Evolutionary conservation across 23 red algal genomes (phyloP), one percentile per base, ranked within the genome.

Genomic region (Porphyridium purpureum): DNA sequence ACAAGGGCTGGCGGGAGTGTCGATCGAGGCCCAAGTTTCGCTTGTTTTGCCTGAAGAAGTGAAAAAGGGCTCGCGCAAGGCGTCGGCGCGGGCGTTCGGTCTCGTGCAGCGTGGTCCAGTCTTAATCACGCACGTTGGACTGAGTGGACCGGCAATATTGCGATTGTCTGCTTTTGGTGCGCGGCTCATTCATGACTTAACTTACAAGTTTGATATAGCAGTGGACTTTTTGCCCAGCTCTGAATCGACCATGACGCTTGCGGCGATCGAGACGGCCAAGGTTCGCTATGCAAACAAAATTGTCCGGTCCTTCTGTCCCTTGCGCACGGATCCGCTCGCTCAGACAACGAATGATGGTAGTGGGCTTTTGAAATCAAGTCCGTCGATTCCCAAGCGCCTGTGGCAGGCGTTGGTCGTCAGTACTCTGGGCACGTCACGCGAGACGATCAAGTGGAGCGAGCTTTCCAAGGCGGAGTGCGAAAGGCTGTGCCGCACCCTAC

Each of bases 51-150:
- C 38, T 11, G n/a, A n/a, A n/a, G n/a, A n/a, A n/a, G n/a, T n/a
- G n/a, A n/a, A n/a, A n/a, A 44, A 44, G 17, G 38, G 38, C 11
- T 11, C 38, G 11, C 11, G 38, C 11, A 11, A 44, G 17, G 38
- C 11, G 11, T 44, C 38, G 11, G n/a, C n/a, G n/a, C n/a, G n/a
- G n/a, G n/a, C n/a, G n/a, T 20, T 23, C 2, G 52, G 40, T 21
- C 35, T 70, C 35, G 4, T 20, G 9, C 70, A 95, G 32, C 52
- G 71, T 29, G 88, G 88, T 20, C 66, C 88, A 1, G 15, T 86
- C 9, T 62, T 95, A 8, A 29, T 95, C n/a, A 95, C 77, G 0
- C 88, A 95, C 59, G 71, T 60, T 69, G 88, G 88, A 20, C 44
- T 95, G 9, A 76, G 60, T 11, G 88, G 88, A 1, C 88, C 88